Evolutionary conservation across 1,284 basidiomycete genomes (phyloP).

Genomic region (Agroathelia rolfsii): DNA sequence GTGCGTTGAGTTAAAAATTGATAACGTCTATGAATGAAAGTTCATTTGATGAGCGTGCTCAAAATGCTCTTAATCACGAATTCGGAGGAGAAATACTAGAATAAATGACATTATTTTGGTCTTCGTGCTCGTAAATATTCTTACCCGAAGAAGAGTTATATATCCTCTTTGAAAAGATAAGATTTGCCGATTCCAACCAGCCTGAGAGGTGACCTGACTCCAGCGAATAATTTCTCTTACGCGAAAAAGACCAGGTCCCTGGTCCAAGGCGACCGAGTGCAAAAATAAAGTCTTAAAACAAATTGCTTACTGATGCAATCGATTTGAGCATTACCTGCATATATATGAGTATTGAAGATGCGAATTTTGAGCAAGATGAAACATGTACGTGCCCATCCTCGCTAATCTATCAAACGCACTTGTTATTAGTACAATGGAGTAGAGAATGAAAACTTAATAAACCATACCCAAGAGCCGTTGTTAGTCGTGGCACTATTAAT

Average conservation of each 20-base stretch:
- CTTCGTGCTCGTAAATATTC: too few species aligned
- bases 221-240: slow-evolving; percentile 43
- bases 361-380: background rate
- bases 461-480: slow-evolving; percentile 43
- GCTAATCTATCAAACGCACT: slow-evolving; percentile 25
- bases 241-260: slow-evolving; percentile 44
- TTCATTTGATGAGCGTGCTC: slow-evolving; percentile 47
- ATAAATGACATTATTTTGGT: background rate
- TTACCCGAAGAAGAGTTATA: slow-evolving; percentile 47
- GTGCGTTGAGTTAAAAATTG: too few species aligned
- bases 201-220: slow-evolving; percentile 29
- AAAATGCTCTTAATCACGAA: slow-evolving; percentile 53
- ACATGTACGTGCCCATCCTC: slow-evolving; percentile 42
- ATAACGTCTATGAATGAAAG: too few species aligned
- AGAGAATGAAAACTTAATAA: background rate
- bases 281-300: background rate
- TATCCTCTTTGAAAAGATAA: slow-evolving; percentile 56
- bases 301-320: slow-evolving; percentile 28
- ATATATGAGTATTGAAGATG: slow-evolving; percentile 7
- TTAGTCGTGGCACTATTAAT: slow-evolving; percentile 36
- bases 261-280: slow-evolving; percentile 6
- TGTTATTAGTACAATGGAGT: too few species aligned
- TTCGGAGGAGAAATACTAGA: slow-evolving; percentile 53
- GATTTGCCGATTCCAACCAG: slow-evolving; percentile 19
- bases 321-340: slow-evolving; percentile 32